These are phyloP conservation scores for Solanum aculeatissimum DNA, from an alignment of 305 asterid genomes.

Conservation along the genomic window DNA sequence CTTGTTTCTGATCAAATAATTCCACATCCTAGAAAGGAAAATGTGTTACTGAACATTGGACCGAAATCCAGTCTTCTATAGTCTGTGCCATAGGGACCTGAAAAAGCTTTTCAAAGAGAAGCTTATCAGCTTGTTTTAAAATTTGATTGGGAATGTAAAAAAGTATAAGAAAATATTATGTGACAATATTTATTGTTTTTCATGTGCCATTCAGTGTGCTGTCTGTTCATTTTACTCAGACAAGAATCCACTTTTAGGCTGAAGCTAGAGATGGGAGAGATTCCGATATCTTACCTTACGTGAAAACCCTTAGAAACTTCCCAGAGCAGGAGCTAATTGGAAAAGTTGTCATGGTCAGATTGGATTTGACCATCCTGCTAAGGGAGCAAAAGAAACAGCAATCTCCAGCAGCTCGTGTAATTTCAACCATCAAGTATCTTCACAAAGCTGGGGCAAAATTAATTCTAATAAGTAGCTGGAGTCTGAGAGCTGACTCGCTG, in stretches of 20 bases:
- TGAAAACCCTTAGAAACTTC: conserved; percentile 54
- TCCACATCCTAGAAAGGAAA: not conserved
- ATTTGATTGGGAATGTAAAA: not conserved
- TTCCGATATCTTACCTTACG: conserved; percentile 31
- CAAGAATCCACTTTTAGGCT: conserved; percentile 28
- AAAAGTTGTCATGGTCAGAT: conserved; percentile 76
- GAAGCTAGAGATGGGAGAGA: conserved; percentile 14
- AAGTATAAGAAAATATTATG: not conserved
- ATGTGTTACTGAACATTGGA: not conserved
- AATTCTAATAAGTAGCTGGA: conserved; percentile 65
- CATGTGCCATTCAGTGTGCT: not conserved
- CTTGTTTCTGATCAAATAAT: not conserved
- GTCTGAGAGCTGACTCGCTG: conserved; percentile 10
- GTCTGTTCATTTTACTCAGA: not conserved
- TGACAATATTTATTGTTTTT: not conserved
- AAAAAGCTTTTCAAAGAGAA: too few relatives aligned
- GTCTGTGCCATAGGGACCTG: not conserved
- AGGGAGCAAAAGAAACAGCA: conserved; percentile 21
- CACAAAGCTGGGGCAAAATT: conserved; percentile 57
- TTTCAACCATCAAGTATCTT: conserved; percentile 58
- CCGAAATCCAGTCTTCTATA: not conserved
- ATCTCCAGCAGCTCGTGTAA: conserved; percentile 24
- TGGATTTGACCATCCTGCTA: conserved; percentile 41
- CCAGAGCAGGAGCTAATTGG: conserved; percentile 46
- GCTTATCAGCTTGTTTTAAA: too few relatives aligned